Percentiles rank a stretch among this genome's conserved stretches.
These are phyloP conservation scores for Leptodermis oblonga DNA, from an alignment of 257 asterid genomes.

Conservation along the genomic window DNA sequence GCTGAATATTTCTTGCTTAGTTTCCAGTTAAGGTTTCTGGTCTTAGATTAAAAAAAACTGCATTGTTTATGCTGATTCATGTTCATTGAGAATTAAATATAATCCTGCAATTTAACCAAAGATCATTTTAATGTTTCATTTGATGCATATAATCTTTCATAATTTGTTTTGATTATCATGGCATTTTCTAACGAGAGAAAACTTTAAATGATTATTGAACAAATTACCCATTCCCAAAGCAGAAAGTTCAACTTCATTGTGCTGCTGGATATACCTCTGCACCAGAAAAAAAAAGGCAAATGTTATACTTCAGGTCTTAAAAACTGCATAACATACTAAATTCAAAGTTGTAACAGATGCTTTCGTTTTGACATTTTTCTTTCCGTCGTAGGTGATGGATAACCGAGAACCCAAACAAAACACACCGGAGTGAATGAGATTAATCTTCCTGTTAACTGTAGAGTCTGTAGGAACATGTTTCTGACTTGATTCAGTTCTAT, in stretches of 20 bases:
- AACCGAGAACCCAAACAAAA: neutral
- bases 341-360: neutral
- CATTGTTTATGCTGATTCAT: neutral
- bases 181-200: neutral
- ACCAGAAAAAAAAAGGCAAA: slow-evolving; percentile 1
- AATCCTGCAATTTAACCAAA: neutral
- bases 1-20: neutral
- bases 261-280: slow-evolving; percentile 93
- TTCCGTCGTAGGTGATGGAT: neutral
- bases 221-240: slow-evolving; percentile 95
- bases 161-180: neutral
- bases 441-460: too few relatives aligned
- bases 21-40: neutral
- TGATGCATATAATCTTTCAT: neutral
- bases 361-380: neutral
- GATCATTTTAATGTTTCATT: too few relatives aligned
- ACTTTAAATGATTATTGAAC: neutral
- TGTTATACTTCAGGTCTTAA: neutral
- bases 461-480: too few relatives aligned
- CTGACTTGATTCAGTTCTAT: too few relatives aligned
- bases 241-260: slow-evolving; percentile 91
- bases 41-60: neutral
- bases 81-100: neutral
- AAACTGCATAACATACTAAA: neutral
- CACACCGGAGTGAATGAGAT: neutral